These are phyloP conservation scores for Ustilago crameri DNA, from an alignment of 1,284 basidiomycete genomes.

Conservation along the genomic window DNA sequence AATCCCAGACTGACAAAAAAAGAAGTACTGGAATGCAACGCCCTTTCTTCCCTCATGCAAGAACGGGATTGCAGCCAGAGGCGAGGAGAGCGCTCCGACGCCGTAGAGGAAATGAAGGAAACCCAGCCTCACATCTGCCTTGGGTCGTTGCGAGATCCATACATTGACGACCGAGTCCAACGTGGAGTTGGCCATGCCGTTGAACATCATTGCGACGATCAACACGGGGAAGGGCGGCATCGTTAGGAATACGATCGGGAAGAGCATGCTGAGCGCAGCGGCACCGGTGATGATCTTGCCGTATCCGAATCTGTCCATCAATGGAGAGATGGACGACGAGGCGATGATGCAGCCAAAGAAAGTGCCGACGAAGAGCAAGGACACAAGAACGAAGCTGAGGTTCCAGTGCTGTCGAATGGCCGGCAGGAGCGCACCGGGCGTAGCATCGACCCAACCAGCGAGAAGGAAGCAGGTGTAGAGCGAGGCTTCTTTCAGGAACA, in stretches of 20 bases:
- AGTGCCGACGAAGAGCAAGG: conserved; percentile 53
- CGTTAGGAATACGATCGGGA: conserved; percentile 37
- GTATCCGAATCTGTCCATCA: conserved; percentile 41
- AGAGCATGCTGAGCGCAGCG: conserved; percentile 25
- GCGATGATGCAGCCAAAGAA: conserved; percentile 49
- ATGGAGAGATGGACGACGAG: conserved; percentile 20
- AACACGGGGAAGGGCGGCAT: conserved; percentile 52
- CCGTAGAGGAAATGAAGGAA: conserved; percentile 53
- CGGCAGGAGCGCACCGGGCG: conserved; percentile 43
- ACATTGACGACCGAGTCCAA: conserved; percentile 45
- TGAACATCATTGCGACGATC: conserved; percentile 38
- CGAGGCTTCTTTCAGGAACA: conserved; percentile 39
- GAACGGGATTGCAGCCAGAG: conserved; percentile 51
- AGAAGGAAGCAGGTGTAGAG: conserved; percentile 42
- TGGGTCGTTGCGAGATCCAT: conserved; percentile 44
- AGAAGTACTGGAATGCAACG: conserved; percentile 44
- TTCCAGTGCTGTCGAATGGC: conserved; percentile 46
- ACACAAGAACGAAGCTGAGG: conserved; percentile 36
- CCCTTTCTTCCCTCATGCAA: conserved; percentile 22
- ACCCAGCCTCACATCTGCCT: conserved; percentile 42
- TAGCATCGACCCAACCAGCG: conserved; percentile 53
- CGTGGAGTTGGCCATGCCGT: conserved; percentile 28
- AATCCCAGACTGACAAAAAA: conserved; percentile 42
- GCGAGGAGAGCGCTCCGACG: conserved; percentile 47
- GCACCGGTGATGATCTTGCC: conserved; percentile 40